phyloP scores from a whole-genome alignment of 805 yeast species.

The Yamadazyma takamatsuzukensis region DNA sequence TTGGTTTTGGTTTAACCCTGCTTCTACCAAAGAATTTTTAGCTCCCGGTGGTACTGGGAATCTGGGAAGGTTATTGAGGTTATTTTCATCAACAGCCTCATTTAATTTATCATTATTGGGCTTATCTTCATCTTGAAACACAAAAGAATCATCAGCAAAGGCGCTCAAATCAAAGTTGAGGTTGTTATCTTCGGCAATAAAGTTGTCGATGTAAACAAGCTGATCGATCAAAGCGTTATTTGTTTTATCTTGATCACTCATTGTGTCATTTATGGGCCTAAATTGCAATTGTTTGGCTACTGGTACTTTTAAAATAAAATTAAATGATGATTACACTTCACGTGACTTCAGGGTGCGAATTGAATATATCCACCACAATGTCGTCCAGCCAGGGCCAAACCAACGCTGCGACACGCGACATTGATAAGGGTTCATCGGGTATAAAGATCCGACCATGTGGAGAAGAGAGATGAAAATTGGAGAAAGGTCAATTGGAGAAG shows the following conservation, averaged over 20 bases:
- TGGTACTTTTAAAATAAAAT: no score
- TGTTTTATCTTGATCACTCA: conserved; percentile 15
- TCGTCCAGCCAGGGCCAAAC: no score
- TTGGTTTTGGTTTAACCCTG: conserved; percentile 66
- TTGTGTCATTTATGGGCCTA: no score
- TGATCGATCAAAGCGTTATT: conserved; percentile 58
- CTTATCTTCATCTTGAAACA: conserved; percentile 80
- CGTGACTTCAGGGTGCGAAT: no score
- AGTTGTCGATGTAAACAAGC: conserved; percentile 74
- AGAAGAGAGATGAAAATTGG: no score
- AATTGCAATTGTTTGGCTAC: no score
- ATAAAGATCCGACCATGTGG: no score
- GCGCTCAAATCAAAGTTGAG: conserved; percentile 63
- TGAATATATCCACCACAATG: no score
- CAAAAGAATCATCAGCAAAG: conserved; percentile 76
- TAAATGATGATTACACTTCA: no score
- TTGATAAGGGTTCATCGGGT: no score
- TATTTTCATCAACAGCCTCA: conserved; percentile 2
- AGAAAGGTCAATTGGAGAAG: no score
- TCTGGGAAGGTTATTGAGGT: conserved; percentile 43
- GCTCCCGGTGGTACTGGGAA: conserved; percentile 75
- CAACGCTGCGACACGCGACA: no score
- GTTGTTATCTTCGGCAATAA: conserved; percentile 51
- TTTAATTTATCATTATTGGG: conserved; percentile 32
- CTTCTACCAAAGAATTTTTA: conserved; percentile 54